Conservation (phyloP, 208 protist species). For the Jaenimonas drosophilae region DNA sequence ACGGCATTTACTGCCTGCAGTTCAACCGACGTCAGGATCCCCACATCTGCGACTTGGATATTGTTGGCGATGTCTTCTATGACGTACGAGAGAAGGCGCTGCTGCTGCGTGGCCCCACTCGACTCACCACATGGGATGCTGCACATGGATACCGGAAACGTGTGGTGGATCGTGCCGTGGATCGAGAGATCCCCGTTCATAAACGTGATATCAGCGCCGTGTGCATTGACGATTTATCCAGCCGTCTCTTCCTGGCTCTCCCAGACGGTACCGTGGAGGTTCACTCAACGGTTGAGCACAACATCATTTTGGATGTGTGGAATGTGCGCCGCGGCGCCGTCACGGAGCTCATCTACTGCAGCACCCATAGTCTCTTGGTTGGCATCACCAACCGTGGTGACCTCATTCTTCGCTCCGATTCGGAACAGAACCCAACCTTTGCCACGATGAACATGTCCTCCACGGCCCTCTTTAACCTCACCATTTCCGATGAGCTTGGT, state of each 20-base stretch:
- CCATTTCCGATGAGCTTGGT: slow-evolving; percentile 46
- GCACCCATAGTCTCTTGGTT: slow-evolving; percentile 21
- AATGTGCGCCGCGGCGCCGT: slow-evolving; percentile 8
- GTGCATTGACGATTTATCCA: slow-evolving; percentile 45
- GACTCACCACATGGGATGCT: slow-evolving; percentile 53
- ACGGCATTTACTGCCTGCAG: slow-evolving; percentile 40
- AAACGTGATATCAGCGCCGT: slow-evolving; percentile 32
- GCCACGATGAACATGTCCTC: slow-evolving; percentile 9
- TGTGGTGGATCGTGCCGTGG: slow-evolving; percentile 26
- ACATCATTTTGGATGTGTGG: slow-evolving; percentile 11
- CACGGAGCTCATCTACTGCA: slow-evolving; percentile 49
- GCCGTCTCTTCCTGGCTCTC: slow-evolving; percentile 42
- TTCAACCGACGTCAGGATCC: slow-evolving; percentile 25
- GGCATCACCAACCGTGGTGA: slow-evolving; percentile 26
- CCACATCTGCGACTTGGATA: slow-evolving; percentile 30
- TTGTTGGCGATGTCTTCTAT: slow-evolving; percentile 23
- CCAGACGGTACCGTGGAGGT: slow-evolving; percentile 27
- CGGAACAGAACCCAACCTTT: slow-evolving; percentile 12
- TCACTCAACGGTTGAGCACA: slow-evolving; percentile 22
- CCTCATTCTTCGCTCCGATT: slow-evolving; percentile 32
- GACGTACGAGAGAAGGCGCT: slow-evolving; percentile 29
- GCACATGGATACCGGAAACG: slow-evolving; percentile 22
- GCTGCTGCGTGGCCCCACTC: slow-evolving; percentile 48
- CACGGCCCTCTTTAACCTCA: slow-evolving; percentile 16
- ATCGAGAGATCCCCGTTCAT: slow-evolving; percentile 5